A percentile compares a stretch with the other conserved stretches of the same genome.
These are phyloP conservation scores for Westerdykella aurantiaca DNA, from an alignment of 2,329 filamentous ascomycete species.

Conservation along the genomic window DNA sequence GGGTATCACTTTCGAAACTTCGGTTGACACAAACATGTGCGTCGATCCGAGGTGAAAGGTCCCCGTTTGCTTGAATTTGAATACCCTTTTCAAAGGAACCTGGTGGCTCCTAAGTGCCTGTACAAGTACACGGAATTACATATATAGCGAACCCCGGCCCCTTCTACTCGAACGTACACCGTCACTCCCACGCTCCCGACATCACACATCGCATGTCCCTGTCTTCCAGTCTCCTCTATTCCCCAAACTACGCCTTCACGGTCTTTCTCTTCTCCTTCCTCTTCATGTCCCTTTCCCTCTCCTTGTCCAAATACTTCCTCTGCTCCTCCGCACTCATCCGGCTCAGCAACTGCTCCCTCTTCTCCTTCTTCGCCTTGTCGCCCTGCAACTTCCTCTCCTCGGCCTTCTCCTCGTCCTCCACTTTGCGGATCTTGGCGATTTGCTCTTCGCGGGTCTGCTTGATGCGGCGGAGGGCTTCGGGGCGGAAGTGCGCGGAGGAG, in stretches of 20 bases:
- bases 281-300: slow-evolving; percentile 77
- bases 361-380: slow-evolving; percentile 70
- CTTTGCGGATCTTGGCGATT: slow-evolving; percentile 70
- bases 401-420: slow-evolving; percentile 64
- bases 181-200: background rate
- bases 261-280: slow-evolving; percentile 60
- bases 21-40: too few relatives aligned
- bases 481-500: slow-evolving; percentile 73
- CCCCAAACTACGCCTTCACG: slow-evolving; percentile 38
- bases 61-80: too few relatives aligned
- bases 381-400: slow-evolving; percentile 51
- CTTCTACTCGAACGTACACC: too few relatives aligned
- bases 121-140: too few relatives aligned
- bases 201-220: background rate
- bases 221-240: background rate
- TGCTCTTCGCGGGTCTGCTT: slow-evolving; percentile 73
- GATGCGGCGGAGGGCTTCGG: slow-evolving; percentile 80
- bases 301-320: slow-evolving; percentile 63
- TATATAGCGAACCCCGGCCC: too few relatives aligned
- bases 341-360: slow-evolving; percentile 65
- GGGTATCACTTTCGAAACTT: too few relatives aligned
- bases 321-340: slow-evolving; percentile 58
- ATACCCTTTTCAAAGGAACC: too few relatives aligned
- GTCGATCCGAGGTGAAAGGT: too few relatives aligned
- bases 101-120: too few relatives aligned